Evolutionary conservation across 176 grass and related monocot genomes (phyloP).

Genomic region (Ensete ventricosum): DNA sequence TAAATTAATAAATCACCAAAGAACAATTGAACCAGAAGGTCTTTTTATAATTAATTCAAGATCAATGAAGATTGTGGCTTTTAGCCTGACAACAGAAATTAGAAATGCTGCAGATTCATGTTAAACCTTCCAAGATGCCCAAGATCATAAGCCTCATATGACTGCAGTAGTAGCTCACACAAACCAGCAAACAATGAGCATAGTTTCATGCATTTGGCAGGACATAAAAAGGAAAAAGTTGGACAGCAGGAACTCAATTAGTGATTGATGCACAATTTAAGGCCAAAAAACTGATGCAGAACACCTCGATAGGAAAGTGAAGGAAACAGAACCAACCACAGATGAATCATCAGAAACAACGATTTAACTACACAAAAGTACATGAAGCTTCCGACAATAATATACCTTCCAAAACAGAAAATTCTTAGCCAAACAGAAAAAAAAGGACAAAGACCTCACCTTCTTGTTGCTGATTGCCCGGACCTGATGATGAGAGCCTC

Average conservation of each 20-base stretch:
- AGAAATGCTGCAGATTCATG: neutral
- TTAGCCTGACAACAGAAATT: neutral
- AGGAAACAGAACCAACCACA: neutral
- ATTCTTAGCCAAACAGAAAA: neutral
- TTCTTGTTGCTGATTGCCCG: slow-evolving; percentile 11
- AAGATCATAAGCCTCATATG: neutral
- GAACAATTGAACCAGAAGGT: neutral
- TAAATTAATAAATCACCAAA: neutral
- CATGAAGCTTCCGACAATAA: neutral
- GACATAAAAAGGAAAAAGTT: neutral
- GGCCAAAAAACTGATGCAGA: neutral
- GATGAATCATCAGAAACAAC: neutral
- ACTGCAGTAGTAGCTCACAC: neutral
- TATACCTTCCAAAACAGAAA: neutral
- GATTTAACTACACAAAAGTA: neutral
- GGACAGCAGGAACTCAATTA: neutral
- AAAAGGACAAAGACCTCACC: neutral
- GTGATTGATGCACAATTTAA: neutral
- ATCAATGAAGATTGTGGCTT: neutral
- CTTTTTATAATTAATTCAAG: neutral
- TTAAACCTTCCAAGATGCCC: neutral
- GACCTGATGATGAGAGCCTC: slow-evolving; percentile 3
- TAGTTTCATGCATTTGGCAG: neutral
- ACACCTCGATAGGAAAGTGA: neutral
- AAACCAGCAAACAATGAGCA: neutral